These are phyloP conservation scores for Plasmodium vinckei DNA, from an alignment of 169 alveolate species.

Conservation along the genomic window DNA sequence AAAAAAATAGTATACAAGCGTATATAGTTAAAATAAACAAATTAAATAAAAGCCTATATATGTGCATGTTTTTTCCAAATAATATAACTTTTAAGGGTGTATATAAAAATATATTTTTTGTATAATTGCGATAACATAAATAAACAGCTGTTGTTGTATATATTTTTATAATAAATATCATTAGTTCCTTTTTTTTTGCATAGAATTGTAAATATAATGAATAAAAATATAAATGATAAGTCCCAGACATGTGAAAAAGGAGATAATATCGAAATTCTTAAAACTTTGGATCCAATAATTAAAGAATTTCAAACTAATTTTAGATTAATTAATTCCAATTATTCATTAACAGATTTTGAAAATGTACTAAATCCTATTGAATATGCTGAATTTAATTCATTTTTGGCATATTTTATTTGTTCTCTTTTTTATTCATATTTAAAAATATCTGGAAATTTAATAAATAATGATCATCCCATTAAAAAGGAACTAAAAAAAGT, in stretches of 20 bases:
- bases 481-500: constrained; percentile 64
- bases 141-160: no score
- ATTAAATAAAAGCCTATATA: no score
- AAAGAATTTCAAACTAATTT: constrained; percentile 66
- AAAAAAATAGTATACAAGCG: no score
- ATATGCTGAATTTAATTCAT: constrained; percentile 72
- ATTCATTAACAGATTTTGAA: constrained; percentile 64
- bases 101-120: no score
- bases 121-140: no score
- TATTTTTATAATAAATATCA: no score
- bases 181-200: no score
- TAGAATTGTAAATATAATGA: constrained; percentile 22
- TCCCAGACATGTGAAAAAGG: constrained; percentile 9
- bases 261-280: constrained; percentile 21
- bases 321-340: constrained; percentile 33
- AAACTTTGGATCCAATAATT: constrained; percentile 35
- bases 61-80: no score
- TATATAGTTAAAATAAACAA: no score
- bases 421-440: constrained; percentile 74
- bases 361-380: constrained; percentile 50
- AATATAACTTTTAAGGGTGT: no score
- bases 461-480: constrained; percentile 56
- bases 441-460: constrained; percentile 64
- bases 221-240: constrained; percentile 18
- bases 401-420: constrained; percentile 73